Base-by-base conservation (phyloP, 2,329 filamentous ascomycete species). In the Aspergillus sp. region DNA sequence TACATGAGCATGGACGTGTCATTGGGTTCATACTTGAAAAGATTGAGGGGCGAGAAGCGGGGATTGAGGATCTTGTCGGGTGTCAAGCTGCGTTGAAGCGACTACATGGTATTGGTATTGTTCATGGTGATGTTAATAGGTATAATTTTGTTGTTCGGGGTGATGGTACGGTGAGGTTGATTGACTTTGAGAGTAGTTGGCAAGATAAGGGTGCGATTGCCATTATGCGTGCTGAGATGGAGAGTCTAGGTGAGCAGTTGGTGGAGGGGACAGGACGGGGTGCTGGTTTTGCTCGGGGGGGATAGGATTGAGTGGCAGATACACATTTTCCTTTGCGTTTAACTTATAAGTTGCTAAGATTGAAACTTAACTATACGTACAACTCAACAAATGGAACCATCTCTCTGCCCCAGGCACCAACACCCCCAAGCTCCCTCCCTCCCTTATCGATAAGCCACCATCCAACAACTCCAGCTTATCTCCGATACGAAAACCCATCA, bases 311-410 rank as follows among this genome's bases (percentile, higher is more conserved):
- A 13, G 10, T 32, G 13, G 3, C 4, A 32, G 28, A 1, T 30
- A 30, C 1, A 12, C 1, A 10, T 4, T 3, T 12, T 12, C 10
- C 3, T 10, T 30, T 30, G 9, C 0, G 1, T 30, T 30, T 4
- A 1, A 10, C 8, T 3, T 1, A 30, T 1, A 12, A 1, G 1
- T 25, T 8, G 2, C 7, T 25, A 25, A n/a, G n/a, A n/a, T n/a
- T n/a, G 9, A 10, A 10, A 30, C 28, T 12, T 0, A 12, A 1
- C 4, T 30, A 30, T 30, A n/a, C n/a, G n/a, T n/a, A 12, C 25
- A 12, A 10, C 10, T 30, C 28, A 4, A 30, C 28, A 30, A 30
- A 13, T 10, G 30, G 30, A 32, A 12, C 12, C 32, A 1, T 1
- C 32, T 36, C 15, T 6, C 32, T 36, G 32, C 32, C 32, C 32